Percentiles rank a stretch among this genome's conserved stretches.
Evolutionary conservation across 140 eudicot genomes (phyloP).

Genomic region (Erigeron philadelphicus): DNA sequence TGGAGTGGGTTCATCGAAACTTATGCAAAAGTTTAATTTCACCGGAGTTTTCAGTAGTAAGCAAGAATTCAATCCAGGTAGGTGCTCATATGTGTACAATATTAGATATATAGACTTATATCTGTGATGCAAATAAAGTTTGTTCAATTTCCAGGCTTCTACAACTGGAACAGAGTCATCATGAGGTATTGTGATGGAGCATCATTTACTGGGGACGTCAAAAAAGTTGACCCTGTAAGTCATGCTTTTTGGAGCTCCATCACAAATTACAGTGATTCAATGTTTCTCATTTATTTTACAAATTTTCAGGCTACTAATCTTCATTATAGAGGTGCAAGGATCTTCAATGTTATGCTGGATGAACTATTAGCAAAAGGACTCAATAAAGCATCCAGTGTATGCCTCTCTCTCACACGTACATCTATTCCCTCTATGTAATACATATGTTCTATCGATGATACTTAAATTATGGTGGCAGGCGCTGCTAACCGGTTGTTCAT

Average conservation of each 20-base stretch:
- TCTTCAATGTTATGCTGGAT: conserved; percentile 45
- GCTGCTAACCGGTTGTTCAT: conserved; percentile 48
- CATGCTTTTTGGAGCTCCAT: conserved; percentile 9
- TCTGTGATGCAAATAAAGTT: neutral
- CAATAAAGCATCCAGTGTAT: conserved; percentile 44
- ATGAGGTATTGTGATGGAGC: conserved; percentile 61
- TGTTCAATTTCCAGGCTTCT: conserved; percentile 29
- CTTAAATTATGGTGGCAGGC: conserved; percentile 29
- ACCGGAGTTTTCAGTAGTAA: conserved; percentile 47
- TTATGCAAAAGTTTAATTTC: conserved; percentile 34
- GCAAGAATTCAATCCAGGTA: conserved; percentile 46
- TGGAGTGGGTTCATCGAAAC: conserved; percentile 44
- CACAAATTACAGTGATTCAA: neutral
- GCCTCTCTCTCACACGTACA: conserved; percentile 1
- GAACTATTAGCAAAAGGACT: conserved; percentile 51
- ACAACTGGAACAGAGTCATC: conserved; percentile 55
- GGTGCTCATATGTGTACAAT: neutral
- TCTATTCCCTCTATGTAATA: neutral
- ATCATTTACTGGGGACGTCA: conserved; percentile 52
- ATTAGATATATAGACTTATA: neutral
- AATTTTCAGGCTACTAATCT: conserved; percentile 43
- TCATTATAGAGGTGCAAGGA: conserved; percentile 57
- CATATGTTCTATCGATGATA: neutral
- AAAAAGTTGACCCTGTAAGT: conserved; percentile 58
- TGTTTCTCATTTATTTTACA: conserved; percentile 5